Conservation (phyloP, 192 early-diverging fungal genomes). For the Rhizophagus clarus region DNA sequence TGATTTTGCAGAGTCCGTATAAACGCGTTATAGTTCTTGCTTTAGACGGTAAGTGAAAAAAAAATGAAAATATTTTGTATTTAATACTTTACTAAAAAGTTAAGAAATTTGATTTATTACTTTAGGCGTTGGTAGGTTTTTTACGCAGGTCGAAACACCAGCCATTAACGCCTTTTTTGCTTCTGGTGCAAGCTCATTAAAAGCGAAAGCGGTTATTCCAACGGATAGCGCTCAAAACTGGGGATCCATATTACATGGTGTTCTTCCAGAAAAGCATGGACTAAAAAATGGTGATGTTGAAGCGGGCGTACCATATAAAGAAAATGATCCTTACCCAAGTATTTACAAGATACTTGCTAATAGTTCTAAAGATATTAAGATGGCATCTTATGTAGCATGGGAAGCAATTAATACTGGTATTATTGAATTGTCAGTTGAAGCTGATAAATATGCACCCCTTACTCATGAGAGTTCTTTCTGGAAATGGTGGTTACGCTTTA, state of each 20-base stretch:
- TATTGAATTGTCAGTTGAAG: slow-evolving; percentile 15
- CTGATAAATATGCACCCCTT: not conserved
- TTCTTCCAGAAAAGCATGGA: slow-evolving; percentile 27
- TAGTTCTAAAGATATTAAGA: slow-evolving; percentile 2
- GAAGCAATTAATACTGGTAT: slow-evolving; percentile 29
- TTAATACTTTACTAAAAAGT: not conserved
- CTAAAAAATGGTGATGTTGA: slow-evolving; percentile 25
- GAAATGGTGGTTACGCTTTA: not conserved
- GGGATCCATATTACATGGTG: slow-evolving; percentile 24
- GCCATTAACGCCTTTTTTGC: slow-evolving; percentile 4
- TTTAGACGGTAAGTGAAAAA: slow-evolving; percentile 3
- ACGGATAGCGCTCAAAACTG: slow-evolving; percentile 28
- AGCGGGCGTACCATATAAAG: slow-evolving; percentile 3
- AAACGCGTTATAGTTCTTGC: slow-evolving; percentile 18
- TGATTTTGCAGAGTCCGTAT: slow-evolving; percentile 1
- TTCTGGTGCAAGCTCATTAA: slow-evolving; percentile 19
- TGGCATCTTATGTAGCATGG: slow-evolving; percentile 24
- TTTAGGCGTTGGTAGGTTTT: slow-evolving; percentile 16
- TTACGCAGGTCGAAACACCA: not conserved
- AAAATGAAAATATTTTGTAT: not conserved
- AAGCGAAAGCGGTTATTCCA: slow-evolving; percentile 13
- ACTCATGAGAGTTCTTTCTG: not conserved
- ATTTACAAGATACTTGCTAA: slow-evolving; percentile 23
- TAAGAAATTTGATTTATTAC: not conserved
- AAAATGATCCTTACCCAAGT: slow-evolving; percentile 24